Evolutionary conservation across 139 green algal genomes (phyloP).

Genomic region (Asterochloris sp.): DNA sequence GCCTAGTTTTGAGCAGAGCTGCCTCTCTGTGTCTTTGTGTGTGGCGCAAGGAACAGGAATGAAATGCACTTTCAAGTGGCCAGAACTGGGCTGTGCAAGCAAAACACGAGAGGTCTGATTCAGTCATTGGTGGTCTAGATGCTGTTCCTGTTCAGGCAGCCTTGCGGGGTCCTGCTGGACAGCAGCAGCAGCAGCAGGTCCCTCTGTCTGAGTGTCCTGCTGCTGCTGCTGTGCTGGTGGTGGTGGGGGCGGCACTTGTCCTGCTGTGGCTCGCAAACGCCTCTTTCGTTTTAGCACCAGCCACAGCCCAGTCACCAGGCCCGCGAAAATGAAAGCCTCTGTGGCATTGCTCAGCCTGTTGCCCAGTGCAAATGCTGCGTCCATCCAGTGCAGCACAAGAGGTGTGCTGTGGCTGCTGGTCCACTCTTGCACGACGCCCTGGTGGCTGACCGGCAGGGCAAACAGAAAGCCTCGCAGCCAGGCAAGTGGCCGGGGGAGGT

Average conservation of each 20-base stretch:
- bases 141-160: too few relatives aligned
- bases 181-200: not conserved
- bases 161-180: not conserved
- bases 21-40: too few relatives aligned
- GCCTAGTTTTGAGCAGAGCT: too few relatives aligned
- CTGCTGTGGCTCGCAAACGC: constrained; percentile 25
- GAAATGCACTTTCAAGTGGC: too few relatives aligned
- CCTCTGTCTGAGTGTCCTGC: too few relatives aligned
- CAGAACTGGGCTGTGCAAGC: too few relatives aligned
- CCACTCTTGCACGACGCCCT: constrained; percentile 2
- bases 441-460: constrained; percentile 3
- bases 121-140: too few relatives aligned
- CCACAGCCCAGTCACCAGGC: constrained; percentile 26
- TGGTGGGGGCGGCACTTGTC: not conserved
- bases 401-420: not conserved
- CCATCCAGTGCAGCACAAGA: not conserved
- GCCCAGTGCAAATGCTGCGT: constrained; percentile 19
- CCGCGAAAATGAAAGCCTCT: constrained; percentile 20
- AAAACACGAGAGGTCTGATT: too few relatives aligned
- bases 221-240: too few relatives aligned
- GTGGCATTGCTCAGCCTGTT: constrained; percentile 6
- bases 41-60: too few relatives aligned
- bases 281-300: constrained; percentile 43
- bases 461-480: constrained; percentile 13
- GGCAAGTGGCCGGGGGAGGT: constrained; percentile 8